Conservation (phyloP, 768 basidiomycete species). For the Russula brevipes region DNA sequence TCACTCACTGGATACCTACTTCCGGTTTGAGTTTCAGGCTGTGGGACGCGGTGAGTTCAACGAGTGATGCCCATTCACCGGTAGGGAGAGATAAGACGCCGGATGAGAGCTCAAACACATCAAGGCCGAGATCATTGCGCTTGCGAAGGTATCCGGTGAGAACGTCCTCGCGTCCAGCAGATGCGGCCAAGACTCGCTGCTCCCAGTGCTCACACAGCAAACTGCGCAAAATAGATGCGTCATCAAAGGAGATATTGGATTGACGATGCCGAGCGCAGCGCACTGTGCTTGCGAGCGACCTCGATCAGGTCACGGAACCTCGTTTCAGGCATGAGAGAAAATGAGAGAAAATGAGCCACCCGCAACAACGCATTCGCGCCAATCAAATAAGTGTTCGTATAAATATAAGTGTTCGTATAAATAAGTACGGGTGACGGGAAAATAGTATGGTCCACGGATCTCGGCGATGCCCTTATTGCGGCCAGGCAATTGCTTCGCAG, state of each 20-base stretch:
- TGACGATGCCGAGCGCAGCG: conserved; percentile 5
- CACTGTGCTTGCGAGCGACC: conserved; percentile 30
- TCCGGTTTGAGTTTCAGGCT: conserved; percentile 44
- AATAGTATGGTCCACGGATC: conserved; percentile 41
- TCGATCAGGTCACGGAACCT: conserved; percentile 37
- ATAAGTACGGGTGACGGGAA: conserved; percentile 27
- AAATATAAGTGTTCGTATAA: conserved; percentile 40
- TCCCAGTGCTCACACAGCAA: conserved; percentile 41
- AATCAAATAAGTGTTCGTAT: conserved; percentile 38
- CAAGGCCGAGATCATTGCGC: conserved; percentile 41
- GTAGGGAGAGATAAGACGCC: conserved; percentile 43
- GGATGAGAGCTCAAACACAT: conserved; percentile 42
- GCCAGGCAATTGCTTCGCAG: neutral
- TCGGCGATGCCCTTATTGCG: conserved; percentile 30
- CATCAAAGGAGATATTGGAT: neutral
- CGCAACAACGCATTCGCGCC: conserved; percentile 39
- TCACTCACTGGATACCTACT: conserved; percentile 36
- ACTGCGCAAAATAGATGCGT: conserved; percentile 10
- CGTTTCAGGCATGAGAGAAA: conserved; percentile 38
- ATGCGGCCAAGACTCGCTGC: conserved; percentile 37
- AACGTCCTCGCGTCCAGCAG: conserved; percentile 32
- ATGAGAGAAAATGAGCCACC: conserved; percentile 36
- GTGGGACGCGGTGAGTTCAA: conserved; percentile 37
- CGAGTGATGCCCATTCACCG: conserved; percentile 39
- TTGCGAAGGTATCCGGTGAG: conserved; percentile 36